These are phyloP conservation scores for Trichoderma aggressivum DNA, from an alignment of 2,329 filamentous ascomycete genomes.

Conservation along the genomic window DNA sequence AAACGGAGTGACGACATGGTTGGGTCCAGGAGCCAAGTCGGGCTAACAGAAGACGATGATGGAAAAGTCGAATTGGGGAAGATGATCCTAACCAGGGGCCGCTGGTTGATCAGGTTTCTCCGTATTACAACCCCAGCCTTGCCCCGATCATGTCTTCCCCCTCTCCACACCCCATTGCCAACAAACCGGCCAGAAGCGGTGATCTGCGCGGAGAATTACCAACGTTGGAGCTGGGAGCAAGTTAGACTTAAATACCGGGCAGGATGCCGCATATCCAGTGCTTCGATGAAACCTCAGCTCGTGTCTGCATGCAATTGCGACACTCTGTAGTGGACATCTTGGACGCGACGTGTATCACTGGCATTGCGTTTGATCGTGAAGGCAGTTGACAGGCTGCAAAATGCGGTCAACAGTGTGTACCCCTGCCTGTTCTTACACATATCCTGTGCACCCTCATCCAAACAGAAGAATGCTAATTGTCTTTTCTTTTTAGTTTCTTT, in stretches of 20 bases:
- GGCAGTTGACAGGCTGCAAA: background rate
- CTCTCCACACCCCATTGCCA: background rate
- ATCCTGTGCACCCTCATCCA: background rate
- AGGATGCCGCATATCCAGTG: background rate
- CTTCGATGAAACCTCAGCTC: constrained; percentile 7
- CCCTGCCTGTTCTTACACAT: no score
- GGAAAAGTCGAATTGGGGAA: background rate
- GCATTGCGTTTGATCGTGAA: background rate
- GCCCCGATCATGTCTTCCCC: background rate
- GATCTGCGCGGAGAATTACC: constrained; percentile 12
- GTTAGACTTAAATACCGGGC: constrained; percentile 7
- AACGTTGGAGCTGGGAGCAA: background rate
- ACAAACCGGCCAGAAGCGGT: background rate
- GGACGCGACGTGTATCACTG: background rate
- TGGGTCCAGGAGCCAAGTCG: background rate
- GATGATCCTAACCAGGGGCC: background rate
- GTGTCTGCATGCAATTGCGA: constrained; percentile 5
- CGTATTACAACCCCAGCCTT: constrained; percentile 10
- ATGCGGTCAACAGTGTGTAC: constrained; percentile 11
- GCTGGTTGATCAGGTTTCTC: background rate
- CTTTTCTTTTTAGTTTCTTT: background rate
- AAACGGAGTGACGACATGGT: background rate
- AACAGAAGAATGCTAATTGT: background rate
- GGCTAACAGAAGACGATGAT: background rate
- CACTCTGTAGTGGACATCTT: background rate